A percentile compares a stretch with the other conserved stretches of the same genome.
phyloP scores from a whole-genome alignment of 2,329 filamentous ascomycete genomes.

The Talaromyces sp. region DNA sequence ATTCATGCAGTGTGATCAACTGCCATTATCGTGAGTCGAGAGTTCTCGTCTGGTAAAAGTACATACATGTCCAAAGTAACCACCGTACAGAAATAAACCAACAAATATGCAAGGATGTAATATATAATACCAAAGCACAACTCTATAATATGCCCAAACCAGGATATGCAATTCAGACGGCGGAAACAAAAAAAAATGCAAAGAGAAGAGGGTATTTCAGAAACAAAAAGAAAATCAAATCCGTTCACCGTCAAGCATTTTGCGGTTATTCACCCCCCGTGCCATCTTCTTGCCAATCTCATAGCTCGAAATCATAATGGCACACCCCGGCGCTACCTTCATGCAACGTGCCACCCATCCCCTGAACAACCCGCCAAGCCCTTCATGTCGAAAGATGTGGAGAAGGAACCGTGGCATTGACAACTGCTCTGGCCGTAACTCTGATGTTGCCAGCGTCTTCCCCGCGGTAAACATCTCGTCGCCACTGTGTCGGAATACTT shows the following conservation, averaged over 20 bases:
- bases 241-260: slow-evolving; percentile 15
- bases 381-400: slow-evolving; percentile 87
- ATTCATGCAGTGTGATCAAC: neutral
- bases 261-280: slow-evolving; percentile 62
- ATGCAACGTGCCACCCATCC: slow-evolving; percentile 89
- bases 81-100: neutral
- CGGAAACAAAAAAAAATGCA: neutral
- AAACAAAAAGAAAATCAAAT: neutral
- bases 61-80: neutral
- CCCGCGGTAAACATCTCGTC: slow-evolving; percentile 27
- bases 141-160: neutral
- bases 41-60: neutral
- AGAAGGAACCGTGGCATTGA: slow-evolving; percentile 78
- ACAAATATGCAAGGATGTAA: neutral
- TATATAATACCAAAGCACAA: neutral
- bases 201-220: neutral
- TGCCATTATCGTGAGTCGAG: neutral
- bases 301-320: slow-evolving; percentile 99
- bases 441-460: slow-evolving; percentile 14
- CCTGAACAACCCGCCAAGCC: slow-evolving; percentile 73
- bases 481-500: slow-evolving; percentile 65
- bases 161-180: neutral
- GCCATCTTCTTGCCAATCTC: slow-evolving; percentile 92
- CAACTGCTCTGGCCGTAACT: slow-evolving; percentile 62
- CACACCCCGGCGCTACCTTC: slow-evolving; percentile 93